These are phyloP conservation scores for Aspergillus alliaceus DNA, from an alignment of 2,329 filamentous ascomycete species.

Conservation along the genomic window DNA sequence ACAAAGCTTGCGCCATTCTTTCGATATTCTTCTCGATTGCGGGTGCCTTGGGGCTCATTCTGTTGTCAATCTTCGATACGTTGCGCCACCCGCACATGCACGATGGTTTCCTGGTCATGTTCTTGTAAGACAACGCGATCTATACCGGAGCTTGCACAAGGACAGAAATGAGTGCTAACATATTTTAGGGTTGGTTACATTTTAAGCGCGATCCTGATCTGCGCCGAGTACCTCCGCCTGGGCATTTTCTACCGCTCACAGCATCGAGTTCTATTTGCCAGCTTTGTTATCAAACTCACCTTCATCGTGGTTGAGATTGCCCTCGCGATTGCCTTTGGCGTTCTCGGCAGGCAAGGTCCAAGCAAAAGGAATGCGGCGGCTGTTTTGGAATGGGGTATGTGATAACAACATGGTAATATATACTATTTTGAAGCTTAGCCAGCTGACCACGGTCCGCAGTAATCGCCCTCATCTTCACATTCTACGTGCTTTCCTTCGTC, in stretches of 20 bases:
- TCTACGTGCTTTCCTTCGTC: slow-evolving; percentile 83
- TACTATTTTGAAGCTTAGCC: background rate
- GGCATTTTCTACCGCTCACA: slow-evolving; percentile 72
- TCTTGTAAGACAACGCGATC: slow-evolving; percentile 66
- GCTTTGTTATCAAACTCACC: slow-evolving; percentile 82
- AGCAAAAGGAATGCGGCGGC: slow-evolving; percentile 66
- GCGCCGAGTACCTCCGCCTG: slow-evolving; percentile 84
- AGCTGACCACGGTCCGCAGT: slow-evolving; percentile 28
- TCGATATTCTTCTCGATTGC: slow-evolving; percentile 64
- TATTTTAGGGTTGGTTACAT: slow-evolving; percentile 67
- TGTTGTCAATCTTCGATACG: slow-evolving; percentile 85
- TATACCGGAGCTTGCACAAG: background rate
- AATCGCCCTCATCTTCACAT: slow-evolving; percentile 80
- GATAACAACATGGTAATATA: background rate
- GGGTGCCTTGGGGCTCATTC: slow-evolving; percentile 77
- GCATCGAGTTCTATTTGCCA: slow-evolving; percentile 69
- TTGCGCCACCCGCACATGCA: slow-evolving; percentile 66
- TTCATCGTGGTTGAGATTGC: slow-evolving; percentile 80
- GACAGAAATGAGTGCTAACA: background rate
- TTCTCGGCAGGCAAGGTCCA: slow-evolving; percentile 37
- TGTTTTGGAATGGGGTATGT: slow-evolving; percentile 68
- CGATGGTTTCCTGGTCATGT: slow-evolving; percentile 74
- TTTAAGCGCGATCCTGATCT: slow-evolving; percentile 81
- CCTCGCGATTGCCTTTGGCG: slow-evolving; percentile 68
- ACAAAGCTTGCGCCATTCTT: slow-evolving; percentile 40